Evolutionary conservation across 2,329 filamentous ascomycete genomes (phyloP).

Genomic region (Colletotrichum sp.): DNA sequence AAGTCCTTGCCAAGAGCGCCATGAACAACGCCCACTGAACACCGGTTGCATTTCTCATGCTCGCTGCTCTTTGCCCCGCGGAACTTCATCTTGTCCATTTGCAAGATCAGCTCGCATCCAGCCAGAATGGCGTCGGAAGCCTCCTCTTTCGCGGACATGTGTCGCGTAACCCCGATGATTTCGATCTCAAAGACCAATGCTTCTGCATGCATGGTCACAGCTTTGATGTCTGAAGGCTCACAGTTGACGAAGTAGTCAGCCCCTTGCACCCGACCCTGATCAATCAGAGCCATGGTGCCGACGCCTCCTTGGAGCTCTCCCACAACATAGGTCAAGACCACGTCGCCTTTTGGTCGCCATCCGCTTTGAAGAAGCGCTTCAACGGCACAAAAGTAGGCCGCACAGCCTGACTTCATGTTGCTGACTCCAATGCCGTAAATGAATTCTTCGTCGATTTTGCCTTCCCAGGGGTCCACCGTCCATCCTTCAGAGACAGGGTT

Average conservation of each 20-base stretch:
- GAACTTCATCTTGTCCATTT: slow-evolving; percentile 25
- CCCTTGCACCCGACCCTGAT: slow-evolving; percentile 24
- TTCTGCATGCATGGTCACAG: slow-evolving; percentile 31
- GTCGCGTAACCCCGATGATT: slow-evolving; percentile 27
- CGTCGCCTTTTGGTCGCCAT: slow-evolving; percentile 26
- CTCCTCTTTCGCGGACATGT: slow-evolving; percentile 32
- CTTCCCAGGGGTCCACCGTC: slow-evolving; percentile 33
- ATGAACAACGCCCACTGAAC: slow-evolving; percentile 29
- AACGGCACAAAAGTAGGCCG: slow-evolving; percentile 31
- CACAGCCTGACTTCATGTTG: slow-evolving; percentile 34
- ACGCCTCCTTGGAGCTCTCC: slow-evolving; percentile 31
- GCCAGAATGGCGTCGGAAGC: slow-evolving; percentile 29
- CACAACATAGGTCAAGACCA: slow-evolving; percentile 29
- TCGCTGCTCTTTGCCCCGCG: slow-evolving; percentile 24
- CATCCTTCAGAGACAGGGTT: slow-evolving; percentile 33
- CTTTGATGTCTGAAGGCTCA: slow-evolving; percentile 29
- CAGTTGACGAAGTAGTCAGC: slow-evolving; percentile 31
- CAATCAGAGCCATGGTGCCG: slow-evolving; percentile 28
- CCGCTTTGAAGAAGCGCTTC: slow-evolving; percentile 23
- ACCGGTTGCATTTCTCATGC: slow-evolving; percentile 29
- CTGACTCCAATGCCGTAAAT: slow-evolving; percentile 33
- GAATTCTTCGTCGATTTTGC: slow-evolving; percentile 30
- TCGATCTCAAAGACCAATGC: slow-evolving; percentile 27
- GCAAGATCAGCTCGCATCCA: slow-evolving; percentile 27
- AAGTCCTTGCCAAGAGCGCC: slow-evolving; percentile 28